phyloP scores from a whole-genome alignment of 495 filamentous ascomycete genomes.

The Echria macrotheca region DNA sequence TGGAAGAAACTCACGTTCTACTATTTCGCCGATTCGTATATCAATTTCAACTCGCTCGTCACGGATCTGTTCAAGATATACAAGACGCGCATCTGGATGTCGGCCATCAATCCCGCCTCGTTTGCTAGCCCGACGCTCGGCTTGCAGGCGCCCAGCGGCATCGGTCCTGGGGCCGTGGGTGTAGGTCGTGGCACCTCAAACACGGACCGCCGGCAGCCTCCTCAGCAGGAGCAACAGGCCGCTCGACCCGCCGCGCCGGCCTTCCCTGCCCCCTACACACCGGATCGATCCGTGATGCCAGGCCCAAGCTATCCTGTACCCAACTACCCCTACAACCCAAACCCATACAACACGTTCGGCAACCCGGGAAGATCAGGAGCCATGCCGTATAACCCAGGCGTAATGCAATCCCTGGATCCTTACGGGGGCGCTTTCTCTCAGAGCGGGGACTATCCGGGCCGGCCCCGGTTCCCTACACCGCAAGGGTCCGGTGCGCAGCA shows the following conservation, averaged over 20 bases:
- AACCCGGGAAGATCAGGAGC: constrained; percentile 33
- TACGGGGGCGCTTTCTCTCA: constrained; percentile 39
- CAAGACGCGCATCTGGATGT: constrained; percentile 99
- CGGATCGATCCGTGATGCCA: constrained; percentile 31
- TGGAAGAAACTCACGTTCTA: constrained; percentile 99
- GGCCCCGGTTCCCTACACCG: constrained; percentile 40
- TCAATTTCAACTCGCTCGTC: constrained; percentile 97
- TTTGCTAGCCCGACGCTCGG: constrained; percentile 80
- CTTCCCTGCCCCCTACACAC: constrained; percentile 30
- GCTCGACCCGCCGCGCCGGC: constrained; percentile 33
- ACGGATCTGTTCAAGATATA: constrained; percentile 98
- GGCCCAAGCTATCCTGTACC: constrained; percentile 30
- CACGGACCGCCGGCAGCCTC: constrained; percentile 43
- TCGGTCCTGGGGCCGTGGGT: constrained; percentile 56
- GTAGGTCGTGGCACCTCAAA: constrained; percentile 34
- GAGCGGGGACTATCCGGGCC: constrained; percentile 36
- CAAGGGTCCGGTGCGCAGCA: constrained; percentile 31
- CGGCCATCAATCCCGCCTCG: constrained; percentile 94
- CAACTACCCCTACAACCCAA: constrained; percentile 39
- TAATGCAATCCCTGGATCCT: constrained; percentile 38
- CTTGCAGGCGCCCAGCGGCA: constrained; percentile 58
- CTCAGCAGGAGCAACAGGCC: constrained; percentile 37
- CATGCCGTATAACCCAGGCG: constrained; percentile 26
- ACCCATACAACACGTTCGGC: constrained; percentile 42
- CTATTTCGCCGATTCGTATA: constrained; percentile 96